These are phyloP conservation scores for Suillus paluster DNA, from an alignment of 768 basidiomycete genomes.

Conservation along the genomic window DNA sequence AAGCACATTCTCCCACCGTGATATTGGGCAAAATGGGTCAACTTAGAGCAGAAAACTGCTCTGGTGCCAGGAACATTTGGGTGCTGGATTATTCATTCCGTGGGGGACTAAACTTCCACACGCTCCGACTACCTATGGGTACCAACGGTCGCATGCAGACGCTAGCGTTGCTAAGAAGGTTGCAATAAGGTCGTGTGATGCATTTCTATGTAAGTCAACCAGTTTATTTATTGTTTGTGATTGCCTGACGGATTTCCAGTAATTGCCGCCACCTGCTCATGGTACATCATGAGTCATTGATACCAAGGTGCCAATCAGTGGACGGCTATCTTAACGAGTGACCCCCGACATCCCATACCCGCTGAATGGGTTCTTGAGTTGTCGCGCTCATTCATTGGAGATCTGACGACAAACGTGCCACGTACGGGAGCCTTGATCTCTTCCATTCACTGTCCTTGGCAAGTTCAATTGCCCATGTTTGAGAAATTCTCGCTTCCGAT, in stretches of 20 bases:
- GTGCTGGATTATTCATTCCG: not conserved
- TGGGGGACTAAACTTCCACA: not conserved
- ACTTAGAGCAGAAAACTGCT: not conserved
- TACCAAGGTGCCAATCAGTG: not conserved
- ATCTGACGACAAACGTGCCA: not conserved
- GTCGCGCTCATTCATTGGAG: not conserved
- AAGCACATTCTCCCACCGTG: not conserved
- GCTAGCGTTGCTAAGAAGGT: not conserved
- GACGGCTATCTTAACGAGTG: not conserved
- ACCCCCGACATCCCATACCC: not conserved
- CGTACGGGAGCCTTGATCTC: not conserved
- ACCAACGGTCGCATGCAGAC: not conserved
- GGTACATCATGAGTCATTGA: not conserved
- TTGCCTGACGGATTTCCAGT: not conserved
- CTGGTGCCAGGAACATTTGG: not conserved
- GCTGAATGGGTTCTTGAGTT: constrained; percentile 1
- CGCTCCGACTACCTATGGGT: not conserved
- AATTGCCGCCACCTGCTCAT: not conserved
- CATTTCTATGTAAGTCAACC: constrained; percentile 4
- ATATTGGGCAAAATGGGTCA: not conserved
- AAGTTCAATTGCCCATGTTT: constrained; percentile 1
- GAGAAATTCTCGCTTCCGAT: not conserved
- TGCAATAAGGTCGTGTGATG: not conserved
- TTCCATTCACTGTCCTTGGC: not conserved
- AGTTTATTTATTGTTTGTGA: not conserved